Evolutionary conservation across 108 stramenopile genomes (phyloP).

Genomic region (Skeletonema menzelii): DNA sequence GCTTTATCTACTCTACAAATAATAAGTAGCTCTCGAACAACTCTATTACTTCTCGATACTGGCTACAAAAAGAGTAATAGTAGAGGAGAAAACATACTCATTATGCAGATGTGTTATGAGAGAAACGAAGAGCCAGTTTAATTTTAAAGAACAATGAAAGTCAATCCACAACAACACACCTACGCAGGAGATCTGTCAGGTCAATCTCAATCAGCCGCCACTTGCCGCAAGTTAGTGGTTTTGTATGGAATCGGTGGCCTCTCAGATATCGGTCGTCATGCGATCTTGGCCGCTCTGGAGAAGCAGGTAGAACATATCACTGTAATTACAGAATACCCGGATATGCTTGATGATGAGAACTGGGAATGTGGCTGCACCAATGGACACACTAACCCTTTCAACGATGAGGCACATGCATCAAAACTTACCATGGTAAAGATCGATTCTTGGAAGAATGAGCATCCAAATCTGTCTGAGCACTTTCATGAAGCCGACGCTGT

Average conservation of each 20-base stretch:
- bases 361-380: slow-evolving; percentile 72
- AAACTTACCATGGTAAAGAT: slow-evolving; percentile 35
- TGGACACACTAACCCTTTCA: slow-evolving; percentile 40
- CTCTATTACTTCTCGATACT: no score
- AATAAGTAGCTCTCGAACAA: no score
- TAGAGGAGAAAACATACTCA: no score
- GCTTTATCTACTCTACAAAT: no score
- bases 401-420: slow-evolving; percentile 10
- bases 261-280: slow-evolving; percentile 69
- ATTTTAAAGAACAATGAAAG: neutral
- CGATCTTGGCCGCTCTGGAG: slow-evolving; percentile 63
- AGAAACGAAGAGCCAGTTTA: neutral
- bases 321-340: slow-evolving; percentile 58
- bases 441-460: slow-evolving; percentile 34
- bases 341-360: slow-evolving; percentile 51
- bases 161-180: neutral
- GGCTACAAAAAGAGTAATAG: no score
- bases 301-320: slow-evolving; percentile 43
- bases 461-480: slow-evolving; percentile 18
- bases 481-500: slow-evolving; percentile 61
- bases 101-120: no score
- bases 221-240: neutral
- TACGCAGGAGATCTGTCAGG: neutral
- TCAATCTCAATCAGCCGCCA: neutral
- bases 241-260: slow-evolving; percentile 59